Evolutionary conservation across 1,284 basidiomycete species (phyloP).

Genomic region (Puccinia brachypodii): DNA sequence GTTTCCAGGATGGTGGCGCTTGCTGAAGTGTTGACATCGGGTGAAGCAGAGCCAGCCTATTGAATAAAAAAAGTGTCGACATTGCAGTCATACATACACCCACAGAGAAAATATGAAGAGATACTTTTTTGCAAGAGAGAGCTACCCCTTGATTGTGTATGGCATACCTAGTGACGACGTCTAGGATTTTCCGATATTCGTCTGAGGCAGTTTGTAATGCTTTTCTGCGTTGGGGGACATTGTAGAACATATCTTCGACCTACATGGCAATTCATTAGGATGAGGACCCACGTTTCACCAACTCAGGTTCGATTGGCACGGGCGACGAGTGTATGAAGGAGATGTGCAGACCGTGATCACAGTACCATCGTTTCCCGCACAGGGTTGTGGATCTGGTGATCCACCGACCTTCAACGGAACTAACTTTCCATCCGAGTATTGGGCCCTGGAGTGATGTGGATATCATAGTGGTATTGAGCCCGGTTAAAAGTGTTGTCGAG

Average conservation of each 20-base stretch:
- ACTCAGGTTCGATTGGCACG: neutral
- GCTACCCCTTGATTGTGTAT: constrained; percentile 84
- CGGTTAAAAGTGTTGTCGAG: neutral
- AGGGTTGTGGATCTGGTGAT: constrained; percentile 75
- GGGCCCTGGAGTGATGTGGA: constrained; percentile 17
- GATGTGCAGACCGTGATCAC: constrained; percentile 69
- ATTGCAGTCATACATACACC: neutral
- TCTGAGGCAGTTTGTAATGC: constrained; percentile 83
- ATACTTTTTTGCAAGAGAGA: constrained; percentile 86
- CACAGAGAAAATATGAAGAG: neutral
- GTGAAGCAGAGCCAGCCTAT: constrained; percentile 33
- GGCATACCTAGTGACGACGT: constrained; percentile 92
- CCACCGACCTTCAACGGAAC: constrained; percentile 69
- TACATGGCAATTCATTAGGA: constrained; percentile 55
- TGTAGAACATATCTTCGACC: constrained; percentile 96
- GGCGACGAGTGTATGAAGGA: neutral
- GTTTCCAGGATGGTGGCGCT: constrained; percentile 69
- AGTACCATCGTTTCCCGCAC: constrained; percentile 92
- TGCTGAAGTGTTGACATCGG: constrained; percentile 53
- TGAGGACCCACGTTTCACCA: neutral
- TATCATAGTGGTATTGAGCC: neutral
- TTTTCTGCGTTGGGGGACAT: constrained; percentile 81
- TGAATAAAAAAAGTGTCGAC: neutral
- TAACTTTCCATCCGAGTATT: constrained; percentile 17
- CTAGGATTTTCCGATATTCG: constrained; percentile 87